Percentiles rank a stretch among this genome's conserved stretches.
Evolutionary conservation across 169 alveolate genomes (phyloP).

Genomic region (Babesia gibsoni): DNA sequence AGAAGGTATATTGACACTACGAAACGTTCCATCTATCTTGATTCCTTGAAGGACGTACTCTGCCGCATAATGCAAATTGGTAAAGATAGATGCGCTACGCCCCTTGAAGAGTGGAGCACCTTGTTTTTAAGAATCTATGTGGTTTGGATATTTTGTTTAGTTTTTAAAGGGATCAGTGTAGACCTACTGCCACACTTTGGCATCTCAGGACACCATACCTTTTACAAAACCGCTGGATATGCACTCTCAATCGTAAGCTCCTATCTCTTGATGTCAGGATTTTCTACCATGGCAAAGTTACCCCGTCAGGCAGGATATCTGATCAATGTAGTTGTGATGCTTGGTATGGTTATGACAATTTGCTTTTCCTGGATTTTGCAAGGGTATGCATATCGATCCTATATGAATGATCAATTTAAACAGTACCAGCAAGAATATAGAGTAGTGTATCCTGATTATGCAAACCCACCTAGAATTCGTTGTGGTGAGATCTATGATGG

Average conservation of each 20-base stretch:
- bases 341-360: constrained; percentile 24
- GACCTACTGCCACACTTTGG: neutral
- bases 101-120: neutral
- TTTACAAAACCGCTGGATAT: neutral
- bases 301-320: constrained; percentile 5
- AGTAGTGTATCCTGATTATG: neutral
- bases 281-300: neutral
- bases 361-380: constrained; percentile 47
- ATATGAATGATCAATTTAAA: constrained; percentile 19
- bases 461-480: neutral
- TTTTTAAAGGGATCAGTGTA: neutral
- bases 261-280: neutral
- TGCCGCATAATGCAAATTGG: neutral
- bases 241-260: neutral
- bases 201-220: neutral
- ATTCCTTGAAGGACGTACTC: neutral
- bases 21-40: neutral
- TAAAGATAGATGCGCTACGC: neutral
- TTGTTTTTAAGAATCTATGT: neutral
- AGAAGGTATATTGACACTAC: neutral
- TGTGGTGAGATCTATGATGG: neutral
- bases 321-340: neutral
- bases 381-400: constrained; percentile 38
- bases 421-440: neutral
- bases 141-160: neutral